Evolutionary conservation across 192 early-diverging fungal species (phyloP).

Genomic region (Podila minutissima): DNA sequence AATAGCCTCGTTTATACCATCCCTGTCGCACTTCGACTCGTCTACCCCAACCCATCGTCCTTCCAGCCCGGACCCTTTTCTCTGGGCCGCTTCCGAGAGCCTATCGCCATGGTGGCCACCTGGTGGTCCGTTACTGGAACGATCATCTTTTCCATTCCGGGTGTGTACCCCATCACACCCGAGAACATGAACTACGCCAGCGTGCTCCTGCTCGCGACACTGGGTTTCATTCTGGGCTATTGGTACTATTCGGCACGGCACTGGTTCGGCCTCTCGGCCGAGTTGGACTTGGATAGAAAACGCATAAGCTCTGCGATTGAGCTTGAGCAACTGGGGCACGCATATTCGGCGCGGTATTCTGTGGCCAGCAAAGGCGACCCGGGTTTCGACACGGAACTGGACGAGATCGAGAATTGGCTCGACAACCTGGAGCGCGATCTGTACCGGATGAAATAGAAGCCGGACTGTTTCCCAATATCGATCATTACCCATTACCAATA

Average conservation of each 20-base stretch:
- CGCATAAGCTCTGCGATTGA: background rate
- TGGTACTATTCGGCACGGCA: constrained; percentile 32
- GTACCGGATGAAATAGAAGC: background rate
- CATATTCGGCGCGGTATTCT: background rate
- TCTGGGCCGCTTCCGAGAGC: constrained; percentile 23
- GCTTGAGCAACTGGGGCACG: background rate
- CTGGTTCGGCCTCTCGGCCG: constrained; percentile 5
- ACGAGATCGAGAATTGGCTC: constrained; percentile 44
- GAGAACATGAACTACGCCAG: constrained; percentile 57
- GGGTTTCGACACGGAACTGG: constrained; percentile 19
- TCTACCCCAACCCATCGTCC: constrained; percentile 24
- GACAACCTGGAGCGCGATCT: constrained; percentile 34
- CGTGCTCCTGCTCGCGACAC: constrained; percentile 9
- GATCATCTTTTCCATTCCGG: constrained; percentile 46
- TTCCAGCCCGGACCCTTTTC: constrained; percentile 53
- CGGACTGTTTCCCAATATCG: too few species aligned
- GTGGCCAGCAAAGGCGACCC: background rate
- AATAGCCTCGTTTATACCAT: constrained; percentile 16
- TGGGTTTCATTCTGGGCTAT: constrained; percentile 17
- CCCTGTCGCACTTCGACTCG: constrained; percentile 27
- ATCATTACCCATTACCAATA: too few species aligned
- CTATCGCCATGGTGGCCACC: constrained; percentile 23
- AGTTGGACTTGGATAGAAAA: background rate
- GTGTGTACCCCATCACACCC: constrained; percentile 30
- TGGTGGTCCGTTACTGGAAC: constrained; percentile 36